Percentiles rank a stretch among this genome's conserved stretches.
phyloP scores from a whole-genome alignment of 1,284 basidiomycete genomes.

The Tremellales sp. region DNA sequence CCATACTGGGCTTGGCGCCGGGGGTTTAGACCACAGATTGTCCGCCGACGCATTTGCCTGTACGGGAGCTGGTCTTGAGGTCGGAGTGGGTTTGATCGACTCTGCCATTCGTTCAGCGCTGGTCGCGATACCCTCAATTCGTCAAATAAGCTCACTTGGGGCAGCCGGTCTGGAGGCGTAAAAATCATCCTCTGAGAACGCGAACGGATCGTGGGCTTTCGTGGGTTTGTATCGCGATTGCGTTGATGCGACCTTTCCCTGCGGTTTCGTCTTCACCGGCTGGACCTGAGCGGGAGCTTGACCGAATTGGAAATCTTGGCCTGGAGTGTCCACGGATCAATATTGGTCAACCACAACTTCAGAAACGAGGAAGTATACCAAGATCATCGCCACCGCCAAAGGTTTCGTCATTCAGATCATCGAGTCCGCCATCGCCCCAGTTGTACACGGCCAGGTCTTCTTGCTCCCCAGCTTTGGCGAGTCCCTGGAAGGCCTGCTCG shows the following conservation, averaged over 20 bases:
- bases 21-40: conserved; percentile 31
- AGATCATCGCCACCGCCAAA: conserved; percentile 70
- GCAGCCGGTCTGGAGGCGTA: conserved; percentile 34
- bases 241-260: conserved; percentile 35
- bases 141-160: conserved; percentile 29
- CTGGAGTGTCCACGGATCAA: conserved; percentile 49
- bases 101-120: conserved; percentile 6
- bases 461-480: conserved; percentile 54
- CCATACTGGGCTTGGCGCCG: conserved; percentile 49
- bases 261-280: too few species aligned
- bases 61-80: conserved; percentile 13
- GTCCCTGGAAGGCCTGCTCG: conserved; percentile 43
- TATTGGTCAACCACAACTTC: neutral
- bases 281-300: conserved; percentile 13
- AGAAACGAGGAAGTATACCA: conserved; percentile 54
- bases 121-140: too few species aligned
- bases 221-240: conserved; percentile 41
- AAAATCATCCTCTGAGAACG: conserved; percentile 48
- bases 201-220: conserved; percentile 42
- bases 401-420: conserved; percentile 93
- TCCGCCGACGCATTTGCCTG: conserved; percentile 14
- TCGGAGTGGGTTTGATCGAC: conserved; percentile 11
- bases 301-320: conserved; percentile 88
- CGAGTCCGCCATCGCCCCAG: conserved; percentile 65
- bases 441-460: conserved; percentile 61